Conservation (phyloP, 345 rosid genomes). For the Ceriops zippeliana region DNA sequence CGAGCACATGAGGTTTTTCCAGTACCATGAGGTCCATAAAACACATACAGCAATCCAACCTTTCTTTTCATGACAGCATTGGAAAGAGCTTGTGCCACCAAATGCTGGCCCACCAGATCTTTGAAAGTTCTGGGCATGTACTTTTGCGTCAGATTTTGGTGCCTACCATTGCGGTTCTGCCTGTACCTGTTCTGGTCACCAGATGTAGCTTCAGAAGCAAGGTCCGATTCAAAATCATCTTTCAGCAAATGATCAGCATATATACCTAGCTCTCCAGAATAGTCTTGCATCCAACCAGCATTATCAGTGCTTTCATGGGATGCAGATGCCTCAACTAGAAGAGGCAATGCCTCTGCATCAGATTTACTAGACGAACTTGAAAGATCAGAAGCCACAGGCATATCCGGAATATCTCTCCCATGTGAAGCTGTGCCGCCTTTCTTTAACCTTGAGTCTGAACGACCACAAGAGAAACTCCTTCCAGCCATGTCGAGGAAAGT, state of each 20-base stretch:
- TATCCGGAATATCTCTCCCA: constrained; percentile 52
- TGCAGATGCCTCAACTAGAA: constrained; percentile 61
- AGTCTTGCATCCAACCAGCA: constrained; percentile 80
- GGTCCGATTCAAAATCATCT: constrained; percentile 60
- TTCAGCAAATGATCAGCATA: constrained; percentile 78
- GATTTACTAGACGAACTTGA: constrained; percentile 52
- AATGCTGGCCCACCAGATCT: constrained; percentile 83
- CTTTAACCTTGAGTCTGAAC: constrained; percentile 60
- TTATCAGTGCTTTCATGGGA: constrained; percentile 58
- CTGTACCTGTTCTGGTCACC: constrained; percentile 39
- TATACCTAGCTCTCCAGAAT: constrained; percentile 89
- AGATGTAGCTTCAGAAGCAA: constrained; percentile 79
- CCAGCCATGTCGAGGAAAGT: constrained; percentile 90
- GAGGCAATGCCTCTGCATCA: constrained; percentile 63
- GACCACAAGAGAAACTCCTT: constrained; percentile 89
- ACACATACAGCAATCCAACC: constrained; percentile 84
- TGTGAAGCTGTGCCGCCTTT: constrained; percentile 47
- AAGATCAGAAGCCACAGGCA: constrained; percentile 58
- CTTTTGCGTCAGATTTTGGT: constrained; percentile 81
- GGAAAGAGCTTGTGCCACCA: constrained; percentile 81
- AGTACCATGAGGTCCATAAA: constrained; percentile 95
- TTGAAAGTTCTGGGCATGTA: constrained; percentile 71
- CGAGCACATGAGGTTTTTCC: constrained; percentile 97
- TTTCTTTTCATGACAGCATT: constrained; percentile 72
- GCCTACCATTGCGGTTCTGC: constrained; percentile 40